Conservation (phyloP, 2,329 filamentous ascomycete genomes). For the Dryadomyces sulphureus region DNA sequence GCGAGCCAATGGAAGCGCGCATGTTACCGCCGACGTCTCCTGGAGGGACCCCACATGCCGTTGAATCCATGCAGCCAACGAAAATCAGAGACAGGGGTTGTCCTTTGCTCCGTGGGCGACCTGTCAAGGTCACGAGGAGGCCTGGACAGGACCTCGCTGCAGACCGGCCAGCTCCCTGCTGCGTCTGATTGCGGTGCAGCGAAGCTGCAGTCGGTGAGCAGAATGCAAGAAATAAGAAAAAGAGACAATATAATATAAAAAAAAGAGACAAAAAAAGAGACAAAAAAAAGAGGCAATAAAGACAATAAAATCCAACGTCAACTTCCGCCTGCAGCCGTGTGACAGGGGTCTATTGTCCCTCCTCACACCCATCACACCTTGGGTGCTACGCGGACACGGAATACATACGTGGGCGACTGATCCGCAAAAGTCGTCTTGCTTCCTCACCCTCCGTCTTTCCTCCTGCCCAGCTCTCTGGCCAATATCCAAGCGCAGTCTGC, state of each 20-base stretch:
- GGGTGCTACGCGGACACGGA: neutral
- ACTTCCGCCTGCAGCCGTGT: neutral
- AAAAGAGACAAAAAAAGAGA: too few species aligned
- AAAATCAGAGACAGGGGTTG: neutral
- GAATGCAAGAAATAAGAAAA: too few species aligned
- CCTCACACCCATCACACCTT: neutral
- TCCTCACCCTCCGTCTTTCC: neutral
- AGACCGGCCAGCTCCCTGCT: too few species aligned
- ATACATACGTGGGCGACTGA: neutral
- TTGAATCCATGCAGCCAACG: neutral
- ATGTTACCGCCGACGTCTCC: conserved; percentile 9
- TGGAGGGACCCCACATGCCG: neutral
- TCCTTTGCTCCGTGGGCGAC: too few species aligned
- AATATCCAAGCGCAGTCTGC: conserved; percentile 37
- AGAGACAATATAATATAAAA: too few species aligned
- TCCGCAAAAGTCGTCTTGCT: neutral
- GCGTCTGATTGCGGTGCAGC: too few species aligned
- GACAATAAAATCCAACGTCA: too few species aligned
- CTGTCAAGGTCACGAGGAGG: too few species aligned
- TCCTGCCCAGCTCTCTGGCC: conserved; percentile 19
- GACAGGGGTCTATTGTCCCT: neutral
- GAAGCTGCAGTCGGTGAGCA: too few species aligned
- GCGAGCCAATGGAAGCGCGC: conserved; percentile 7
- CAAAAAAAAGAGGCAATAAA: too few species aligned
- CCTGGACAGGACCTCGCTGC: too few species aligned